Conservation (phyloP, 345 rosid genomes). For the Corchorus olitorius region DNA sequence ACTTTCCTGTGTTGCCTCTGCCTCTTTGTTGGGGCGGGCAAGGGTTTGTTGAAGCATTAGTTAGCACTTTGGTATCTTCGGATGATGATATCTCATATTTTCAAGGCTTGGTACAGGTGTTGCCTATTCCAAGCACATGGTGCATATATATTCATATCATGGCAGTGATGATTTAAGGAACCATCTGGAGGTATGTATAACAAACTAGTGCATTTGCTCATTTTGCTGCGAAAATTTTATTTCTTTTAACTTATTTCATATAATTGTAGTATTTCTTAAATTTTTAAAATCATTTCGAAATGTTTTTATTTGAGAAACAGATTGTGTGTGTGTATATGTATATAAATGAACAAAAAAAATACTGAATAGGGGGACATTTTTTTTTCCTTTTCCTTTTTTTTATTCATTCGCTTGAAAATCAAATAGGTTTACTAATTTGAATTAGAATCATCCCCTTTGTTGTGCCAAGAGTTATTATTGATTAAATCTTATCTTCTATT, state of each 20-base stretch:
- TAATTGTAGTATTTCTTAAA: too few relatives aligned
- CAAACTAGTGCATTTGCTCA: background rate
- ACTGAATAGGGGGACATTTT: too few relatives aligned
- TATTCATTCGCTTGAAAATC: too few relatives aligned
- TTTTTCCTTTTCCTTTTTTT: too few relatives aligned
- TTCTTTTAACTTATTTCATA: too few relatives aligned
- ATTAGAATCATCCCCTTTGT: too few relatives aligned
- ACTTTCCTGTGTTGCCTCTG: background rate
- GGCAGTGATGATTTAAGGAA: constrained; percentile 27
- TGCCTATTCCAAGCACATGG: constrained; percentile 44
- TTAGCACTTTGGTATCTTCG: background rate
- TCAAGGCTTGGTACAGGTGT: constrained; percentile 30
- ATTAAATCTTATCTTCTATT: background rate
- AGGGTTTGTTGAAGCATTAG: background rate
- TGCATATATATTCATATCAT: constrained; percentile 37
- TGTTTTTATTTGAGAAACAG: too few relatives aligned
- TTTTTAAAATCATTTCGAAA: too few relatives aligned
- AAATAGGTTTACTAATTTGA: too few relatives aligned
- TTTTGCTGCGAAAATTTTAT: too few relatives aligned
- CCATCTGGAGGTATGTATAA: constrained; percentile 36
- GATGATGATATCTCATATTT: background rate
- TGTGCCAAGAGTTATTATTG: background rate
- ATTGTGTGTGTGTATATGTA: too few relatives aligned
- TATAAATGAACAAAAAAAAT: too few relatives aligned
- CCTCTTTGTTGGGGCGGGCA: background rate